These are phyloP conservation scores for Scheffersomyces segobiensis DNA, from an alignment of 1,139 yeast genomes.

Conservation along the genomic window DNA sequence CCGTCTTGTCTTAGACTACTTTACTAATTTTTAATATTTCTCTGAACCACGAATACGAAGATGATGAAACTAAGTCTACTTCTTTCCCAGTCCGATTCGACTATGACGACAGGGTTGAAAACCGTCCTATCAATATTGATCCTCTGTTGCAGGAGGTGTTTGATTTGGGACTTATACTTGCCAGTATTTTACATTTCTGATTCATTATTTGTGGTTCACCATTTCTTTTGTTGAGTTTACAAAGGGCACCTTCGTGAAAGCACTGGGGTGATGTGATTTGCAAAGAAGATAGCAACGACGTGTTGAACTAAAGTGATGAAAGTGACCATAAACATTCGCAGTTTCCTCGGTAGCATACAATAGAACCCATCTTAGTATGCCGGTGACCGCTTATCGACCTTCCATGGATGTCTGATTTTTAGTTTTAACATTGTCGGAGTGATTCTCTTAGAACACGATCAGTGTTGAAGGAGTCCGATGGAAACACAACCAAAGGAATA, in stretches of 20 bases:
- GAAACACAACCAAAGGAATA: neutral
- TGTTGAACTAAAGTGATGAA: conserved; percentile 58
- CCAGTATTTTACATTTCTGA: conserved; percentile 82
- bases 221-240: neutral
- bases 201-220: conserved; percentile 23
- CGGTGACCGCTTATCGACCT: conserved; percentile 78
- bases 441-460: neutral
- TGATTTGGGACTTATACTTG: conserved; percentile 68
- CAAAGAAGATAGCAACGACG: conserved; percentile 22
- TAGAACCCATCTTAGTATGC: conserved; percentile 79
- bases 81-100: conserved; percentile 85
- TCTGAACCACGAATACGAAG: conserved; percentile 12
- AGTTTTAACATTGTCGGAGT: conserved; percentile 1
- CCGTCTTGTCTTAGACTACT: neutral
- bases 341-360: conserved; percentile 90
- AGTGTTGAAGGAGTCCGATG: neutral
- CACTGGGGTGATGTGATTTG: conserved; percentile 12
- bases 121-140: conserved; percentile 45
- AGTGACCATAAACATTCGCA: conserved; percentile 80
- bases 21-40: conserved; percentile 3
- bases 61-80: conserved; percentile 65
- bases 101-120: conserved; percentile 82
- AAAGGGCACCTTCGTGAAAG: neutral
- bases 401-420: conserved; percentile 70
- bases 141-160: conserved; percentile 39